Evolutionary conservation across 2,329 filamentous ascomycete genomes (phyloP).

Genomic region (Fusarium foetens): DNA sequence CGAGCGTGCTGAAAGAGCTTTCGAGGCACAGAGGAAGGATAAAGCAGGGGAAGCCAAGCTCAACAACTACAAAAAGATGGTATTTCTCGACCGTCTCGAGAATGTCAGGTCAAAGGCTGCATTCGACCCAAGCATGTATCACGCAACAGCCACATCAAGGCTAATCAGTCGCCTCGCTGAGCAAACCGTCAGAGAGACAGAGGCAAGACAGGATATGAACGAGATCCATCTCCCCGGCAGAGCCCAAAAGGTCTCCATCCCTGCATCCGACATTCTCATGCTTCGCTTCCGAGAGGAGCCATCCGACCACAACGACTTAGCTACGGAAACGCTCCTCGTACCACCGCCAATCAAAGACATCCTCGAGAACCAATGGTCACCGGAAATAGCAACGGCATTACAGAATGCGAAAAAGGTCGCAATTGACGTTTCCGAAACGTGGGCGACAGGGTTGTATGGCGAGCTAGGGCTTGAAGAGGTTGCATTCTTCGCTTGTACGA

Average conservation of each 20-base stretch:
- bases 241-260: constrained; percentile 35
- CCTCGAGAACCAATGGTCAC: constrained; percentile 45
- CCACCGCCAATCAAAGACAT: constrained; percentile 41
- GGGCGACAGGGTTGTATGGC: constrained; percentile 35
- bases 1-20: constrained; percentile 20
- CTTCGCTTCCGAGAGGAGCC: constrained; percentile 41
- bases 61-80: constrained; percentile 28
- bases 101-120: neutral
- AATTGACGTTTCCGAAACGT: constrained; percentile 45
- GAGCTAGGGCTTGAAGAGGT: constrained; percentile 44
- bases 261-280: constrained; percentile 45
- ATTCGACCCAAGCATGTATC: constrained; percentile 37
- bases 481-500: constrained; percentile 44
- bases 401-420: constrained; percentile 41
- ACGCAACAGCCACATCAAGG: constrained; percentile 3
- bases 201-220: constrained; percentile 19
- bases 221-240: constrained; percentile 43
- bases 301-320: constrained; percentile 10
- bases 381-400: constrained; percentile 42
- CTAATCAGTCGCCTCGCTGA: constrained; percentile 21
- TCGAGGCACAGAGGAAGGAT: constrained; percentile 1
- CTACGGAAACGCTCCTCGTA: constrained; percentile 25
- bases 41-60: neutral
- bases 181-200: neutral
- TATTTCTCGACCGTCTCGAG: constrained; percentile 35